phyloP scores from a whole-genome alignment of 306 rosid genomes.

The Trifolium pratense region DNA sequence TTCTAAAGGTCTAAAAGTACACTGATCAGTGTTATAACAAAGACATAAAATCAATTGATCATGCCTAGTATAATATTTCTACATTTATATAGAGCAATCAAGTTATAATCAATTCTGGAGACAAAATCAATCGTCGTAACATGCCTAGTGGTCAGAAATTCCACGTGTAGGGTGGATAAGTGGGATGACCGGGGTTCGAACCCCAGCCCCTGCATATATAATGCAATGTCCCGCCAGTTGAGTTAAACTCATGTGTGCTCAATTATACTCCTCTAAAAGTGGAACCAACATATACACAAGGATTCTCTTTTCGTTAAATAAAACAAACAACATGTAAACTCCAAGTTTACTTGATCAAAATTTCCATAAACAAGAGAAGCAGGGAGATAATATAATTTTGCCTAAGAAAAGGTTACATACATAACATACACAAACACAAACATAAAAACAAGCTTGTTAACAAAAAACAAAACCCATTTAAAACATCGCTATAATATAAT shows the following conservation, averaged over 20 bases:
- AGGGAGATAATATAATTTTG: too few species aligned
- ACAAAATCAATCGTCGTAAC: too few species aligned
- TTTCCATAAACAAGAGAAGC: background rate
- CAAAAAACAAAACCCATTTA: slow-evolving; percentile 36
- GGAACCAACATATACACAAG: background rate
- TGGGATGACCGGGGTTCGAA: too few species aligned
- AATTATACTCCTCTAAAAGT: background rate
- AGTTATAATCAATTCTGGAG: too few species aligned
- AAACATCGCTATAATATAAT: background rate
- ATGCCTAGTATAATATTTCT: slow-evolving; percentile 1
- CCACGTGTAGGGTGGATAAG: too few species aligned
- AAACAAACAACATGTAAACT: slow-evolving; percentile 20
- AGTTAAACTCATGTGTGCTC: too few species aligned
- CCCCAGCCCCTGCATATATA: too few species aligned
- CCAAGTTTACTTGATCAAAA: slow-evolving; percentile 28
- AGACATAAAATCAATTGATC: slow-evolving; percentile 24
- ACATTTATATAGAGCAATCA: slow-evolving; percentile 23
- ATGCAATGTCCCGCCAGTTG: too few species aligned
- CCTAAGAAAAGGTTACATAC: background rate
- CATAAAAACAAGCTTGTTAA: slow-evolving; percentile 12
- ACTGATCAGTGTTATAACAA: slow-evolving; percentile 24
- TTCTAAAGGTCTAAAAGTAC: slow-evolving; percentile 7
- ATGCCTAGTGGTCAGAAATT: too few species aligned
- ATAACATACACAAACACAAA: too few species aligned
- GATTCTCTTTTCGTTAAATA: background rate